Base-by-base conservation (phyloP, 441 rosid genomes). In the Hura crepitans region DNA sequence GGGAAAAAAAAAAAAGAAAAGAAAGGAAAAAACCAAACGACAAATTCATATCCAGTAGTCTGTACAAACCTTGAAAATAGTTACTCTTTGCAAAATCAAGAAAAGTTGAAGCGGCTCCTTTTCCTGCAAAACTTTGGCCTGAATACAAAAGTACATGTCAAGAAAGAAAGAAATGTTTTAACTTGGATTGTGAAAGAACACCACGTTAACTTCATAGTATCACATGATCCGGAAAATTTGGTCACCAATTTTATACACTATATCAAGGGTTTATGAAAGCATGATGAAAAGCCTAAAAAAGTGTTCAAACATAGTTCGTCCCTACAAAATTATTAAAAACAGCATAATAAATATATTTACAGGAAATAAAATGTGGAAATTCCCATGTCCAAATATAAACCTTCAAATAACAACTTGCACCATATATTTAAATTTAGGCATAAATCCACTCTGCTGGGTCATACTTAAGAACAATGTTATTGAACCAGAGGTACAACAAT, bases 101-200 rank as follows among this genome's bases (percentile, higher is more conserved):
- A 85, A 89, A 82, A 93, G 85, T 53, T 82, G 92, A 74, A 77
- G 67, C 4, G 96, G 96, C 82, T 93, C 98, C 62, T 82, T 88
- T 66, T 81, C 88, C 80, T 91, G 87, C 54, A 72, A 66, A 65
- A 93, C 73, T 77, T 85, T 94, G 65, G 93, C 96, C 98, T 93
- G 86, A 78, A 80, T 46, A 72, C 50, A 66, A 35, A 72, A 56
- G 64, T 13, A 42, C 46, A 33, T 7, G 8, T 45, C 46, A 69
- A 54, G 50, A 50, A n/a, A 12, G 43, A 74, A 39, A 27, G 25
- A 39, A 77, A 31, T n/a, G 2, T 49, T 53, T 70, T 35, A 35
- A 35, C 39, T 4, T 35, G 4, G 39, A 4, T 5, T 8, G 6
- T 35, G 39, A 35, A 35, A 5, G 39, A 35, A 35, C 39, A 35